These are phyloP conservation scores for Suillus paluster DNA, from an alignment of 768 basidiomycete genomes.

Conservation along the genomic window DNA sequence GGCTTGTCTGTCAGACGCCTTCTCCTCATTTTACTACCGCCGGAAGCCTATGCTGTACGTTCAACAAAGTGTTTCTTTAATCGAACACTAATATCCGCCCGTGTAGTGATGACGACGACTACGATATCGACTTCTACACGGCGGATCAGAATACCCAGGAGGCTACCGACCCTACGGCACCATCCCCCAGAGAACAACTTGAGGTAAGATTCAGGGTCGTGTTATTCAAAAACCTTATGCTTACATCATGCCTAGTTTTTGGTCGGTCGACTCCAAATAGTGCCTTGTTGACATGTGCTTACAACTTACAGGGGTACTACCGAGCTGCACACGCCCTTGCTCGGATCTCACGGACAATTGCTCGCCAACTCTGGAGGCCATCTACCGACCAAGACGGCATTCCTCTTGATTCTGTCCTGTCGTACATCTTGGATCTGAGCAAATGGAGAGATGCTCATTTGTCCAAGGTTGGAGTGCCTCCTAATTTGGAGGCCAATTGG, in stretches of 20 bases:
- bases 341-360: constrained; percentile 80
- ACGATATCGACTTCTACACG: constrained; percentile 88
- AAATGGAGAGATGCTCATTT: constrained; percentile 82
- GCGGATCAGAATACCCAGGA: constrained; percentile 63
- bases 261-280: constrained; percentile 47
- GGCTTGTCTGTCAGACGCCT: constrained; percentile 85
- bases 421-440: constrained; percentile 58
- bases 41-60: constrained; percentile 77
- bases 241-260: constrained; percentile 54
- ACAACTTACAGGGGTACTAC: constrained; percentile 70
- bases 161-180: constrained; percentile 49
- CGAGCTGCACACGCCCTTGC: constrained; percentile 84
- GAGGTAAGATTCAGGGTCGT: constrained; percentile 53
- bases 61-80: constrained; percentile 12
- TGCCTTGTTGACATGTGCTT: constrained; percentile 12
- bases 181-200: constrained; percentile 77
- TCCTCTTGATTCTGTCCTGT: constrained; percentile 62
- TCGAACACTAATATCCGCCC: constrained; percentile 28
- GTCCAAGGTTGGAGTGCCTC: constrained; percentile 82
- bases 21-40: constrained; percentile 82
- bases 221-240: background rate
- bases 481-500: constrained; percentile 84
- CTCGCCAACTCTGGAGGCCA: constrained; percentile 80
- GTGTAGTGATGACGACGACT: constrained; percentile 78
- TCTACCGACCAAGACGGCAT: constrained; percentile 78